These are phyloP conservation scores for Exophiala mesophila DNA, from an alignment of 2,329 filamentous ascomycete species.

Conservation along the genomic window DNA sequence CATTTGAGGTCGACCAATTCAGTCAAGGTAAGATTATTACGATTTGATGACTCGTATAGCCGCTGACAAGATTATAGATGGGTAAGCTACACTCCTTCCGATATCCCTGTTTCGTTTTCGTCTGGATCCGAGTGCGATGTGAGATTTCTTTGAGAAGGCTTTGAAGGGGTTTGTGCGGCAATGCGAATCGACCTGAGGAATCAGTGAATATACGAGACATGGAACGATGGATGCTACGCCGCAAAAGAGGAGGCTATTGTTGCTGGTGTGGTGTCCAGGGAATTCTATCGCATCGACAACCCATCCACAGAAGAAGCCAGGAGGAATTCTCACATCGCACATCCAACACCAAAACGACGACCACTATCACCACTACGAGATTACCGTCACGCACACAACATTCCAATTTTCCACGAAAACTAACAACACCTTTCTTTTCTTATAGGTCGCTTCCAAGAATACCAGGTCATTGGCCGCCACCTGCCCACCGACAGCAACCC, in stretches of 20 bases:
- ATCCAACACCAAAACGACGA: background rate
- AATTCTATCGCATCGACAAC: too few relatives aligned
- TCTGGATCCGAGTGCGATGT: constrained; percentile 5
- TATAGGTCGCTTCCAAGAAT: constrained; percentile 97
- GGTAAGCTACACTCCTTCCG: constrained; percentile 49
- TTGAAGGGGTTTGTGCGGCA: too few relatives aligned
- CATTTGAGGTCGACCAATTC: constrained; percentile 27
- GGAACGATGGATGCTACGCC: too few relatives aligned
- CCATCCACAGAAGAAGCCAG: too few relatives aligned
- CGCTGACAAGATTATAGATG: constrained; percentile 47
- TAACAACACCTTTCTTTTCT: constrained; percentile 8
- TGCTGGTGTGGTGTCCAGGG: too few relatives aligned
- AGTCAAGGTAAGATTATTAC: constrained; percentile 47
- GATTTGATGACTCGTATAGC: too few relatives aligned
- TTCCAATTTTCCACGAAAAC: constrained; percentile 3
- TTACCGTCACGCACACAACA: background rate
- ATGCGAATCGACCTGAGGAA: too few relatives aligned
- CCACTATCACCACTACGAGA: background rate
- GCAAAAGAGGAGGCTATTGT: too few relatives aligned
- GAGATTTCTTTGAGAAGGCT: too few relatives aligned
- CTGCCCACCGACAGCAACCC: constrained; percentile 96
- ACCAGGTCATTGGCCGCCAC: constrained; percentile 99
- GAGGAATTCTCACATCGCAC: background rate
- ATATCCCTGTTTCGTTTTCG: too few relatives aligned
- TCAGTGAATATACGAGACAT: too few relatives aligned